Conservation (phyloP, 1,284 basidiomycete species). For the Ganoderma resinaceum region DNA sequence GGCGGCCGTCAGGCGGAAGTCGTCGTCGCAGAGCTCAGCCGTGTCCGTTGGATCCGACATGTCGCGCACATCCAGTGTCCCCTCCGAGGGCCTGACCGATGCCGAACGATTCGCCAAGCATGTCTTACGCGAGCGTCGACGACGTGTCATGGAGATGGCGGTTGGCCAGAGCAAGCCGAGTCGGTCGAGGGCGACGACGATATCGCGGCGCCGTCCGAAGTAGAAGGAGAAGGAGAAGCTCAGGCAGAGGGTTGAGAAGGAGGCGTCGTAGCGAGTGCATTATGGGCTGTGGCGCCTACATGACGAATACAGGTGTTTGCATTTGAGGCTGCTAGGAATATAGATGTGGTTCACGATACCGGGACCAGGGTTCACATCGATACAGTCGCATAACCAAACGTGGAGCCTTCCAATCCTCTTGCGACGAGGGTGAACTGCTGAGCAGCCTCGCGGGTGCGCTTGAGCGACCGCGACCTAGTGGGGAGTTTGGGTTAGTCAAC, state of each 20-base stretch:
- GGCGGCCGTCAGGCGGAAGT: slow-evolving; percentile 34
- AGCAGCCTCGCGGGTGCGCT: slow-evolving; percentile 73
- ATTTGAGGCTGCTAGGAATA: slow-evolving; percentile 2
- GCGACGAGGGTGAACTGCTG: slow-evolving; percentile 80
- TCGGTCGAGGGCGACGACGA: slow-evolving; percentile 22
- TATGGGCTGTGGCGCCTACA: slow-evolving; percentile 3
- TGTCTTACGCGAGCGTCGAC: slow-evolving; percentile 45
- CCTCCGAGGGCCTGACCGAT: slow-evolving; percentile 38
- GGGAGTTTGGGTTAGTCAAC: not conserved
- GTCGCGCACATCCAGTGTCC: slow-evolving; percentile 36
- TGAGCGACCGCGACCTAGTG: slow-evolving; percentile 65
- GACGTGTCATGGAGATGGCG: slow-evolving; percentile 34
- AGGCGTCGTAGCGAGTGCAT: slow-evolving; percentile 1
- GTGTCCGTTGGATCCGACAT: slow-evolving; percentile 43
- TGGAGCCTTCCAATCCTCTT: slow-evolving; percentile 77
- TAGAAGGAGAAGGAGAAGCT: not conserved
- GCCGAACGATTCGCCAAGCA: slow-evolving; percentile 45
- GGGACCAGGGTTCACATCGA: slow-evolving; percentile 36
- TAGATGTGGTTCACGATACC: slow-evolving; percentile 9
- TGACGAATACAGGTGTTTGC: slow-evolving; percentile 9
- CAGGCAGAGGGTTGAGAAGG: slow-evolving; percentile 6
- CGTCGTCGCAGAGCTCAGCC: slow-evolving; percentile 43
- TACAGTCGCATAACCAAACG: slow-evolving; percentile 70
- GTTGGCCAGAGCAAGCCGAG: slow-evolving; percentile 23
- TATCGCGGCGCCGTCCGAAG: slow-evolving; percentile 20